These are phyloP conservation scores for Gardenia jasminoides DNA, from an alignment of 257 asterid species.

Conservation along the genomic window DNA sequence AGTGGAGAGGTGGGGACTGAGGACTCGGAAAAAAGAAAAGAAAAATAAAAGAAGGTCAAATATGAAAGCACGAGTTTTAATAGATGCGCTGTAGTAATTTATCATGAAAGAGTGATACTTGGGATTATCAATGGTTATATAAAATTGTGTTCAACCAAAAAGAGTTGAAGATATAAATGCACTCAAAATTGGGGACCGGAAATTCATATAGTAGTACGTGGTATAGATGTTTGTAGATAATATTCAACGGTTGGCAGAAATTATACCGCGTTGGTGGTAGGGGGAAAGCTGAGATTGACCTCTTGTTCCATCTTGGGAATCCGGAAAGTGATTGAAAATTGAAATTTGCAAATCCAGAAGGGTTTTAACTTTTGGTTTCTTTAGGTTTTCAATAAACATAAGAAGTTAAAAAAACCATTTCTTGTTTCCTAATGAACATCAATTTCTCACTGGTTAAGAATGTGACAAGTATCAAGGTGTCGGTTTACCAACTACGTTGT, in stretches of 20 bases:
- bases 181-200: constrained; percentile 1
- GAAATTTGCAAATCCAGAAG: not conserved
- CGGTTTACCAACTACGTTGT: not conserved
- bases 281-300: constrained; percentile 4
- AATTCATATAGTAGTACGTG: not conserved
- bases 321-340: constrained; percentile 1
- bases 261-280: not conserved
- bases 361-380: not conserved
- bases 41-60: no score
- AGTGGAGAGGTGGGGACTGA: not conserved
- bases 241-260: not conserved
- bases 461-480: not conserved
- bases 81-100: not conserved
- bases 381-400: not conserved
- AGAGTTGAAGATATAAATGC: not conserved
- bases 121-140: constrained; percentile 6
- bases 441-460: not conserved
- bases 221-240: no score
- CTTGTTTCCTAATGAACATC: not conserved
- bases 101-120: not conserved
- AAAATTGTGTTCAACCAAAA: not conserved
- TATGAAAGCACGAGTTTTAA: not conserved
- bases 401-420: not conserved
- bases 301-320: not conserved
- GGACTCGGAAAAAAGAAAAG: not conserved